Base-by-base conservation (phyloP, 2,329 filamentous ascomycete species). In the Lachnellula subtilissima region DNA sequence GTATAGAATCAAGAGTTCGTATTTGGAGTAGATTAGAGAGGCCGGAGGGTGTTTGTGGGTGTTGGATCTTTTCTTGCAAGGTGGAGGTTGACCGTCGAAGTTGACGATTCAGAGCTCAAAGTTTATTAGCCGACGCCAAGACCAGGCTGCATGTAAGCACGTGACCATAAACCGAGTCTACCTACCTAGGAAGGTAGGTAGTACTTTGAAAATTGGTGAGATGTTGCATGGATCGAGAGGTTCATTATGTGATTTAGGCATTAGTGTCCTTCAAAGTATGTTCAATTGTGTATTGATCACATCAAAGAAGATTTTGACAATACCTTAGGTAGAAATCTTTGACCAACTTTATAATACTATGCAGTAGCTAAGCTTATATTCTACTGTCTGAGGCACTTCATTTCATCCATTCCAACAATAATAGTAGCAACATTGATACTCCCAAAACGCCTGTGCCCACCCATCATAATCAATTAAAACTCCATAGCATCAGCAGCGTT, bases 401-500 rank as follows among this genome's bases (percentile, higher is more conserved):
- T 48, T 25, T 14, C 46, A 25, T 6, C 3, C 9, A 15, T 32
- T 32, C 14, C 47, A 43, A 9, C 23, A 32, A 17, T 45, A 49
- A 46, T 5, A 37, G n/a, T 37, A 48, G 14, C 17, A 5, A 42
- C 23, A 8, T 39, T 39, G 5, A 39, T 19, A 11, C 19, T 14
- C 12, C 25, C 32, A 46, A 35, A 39, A 49, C 19, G 45, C 22
- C 19, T 43, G 28, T 50, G 4, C 25, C 47, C 23, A 35, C 11
- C 28, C 23, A 48, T 17, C 23, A 32, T 32, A 48, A n/a, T 12
- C 12, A 9, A 12, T 77, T 69, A 88, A 70, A 87, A 88, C 59
- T 88, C 85, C 84, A 88, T 87, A 6, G 74, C 74, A 67, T 86
- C 74, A 17, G 67, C 66, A 14, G 7, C 40, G 36, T 56, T 61